These are phyloP conservation scores for Rhododendron ferrugineum DNA, from an alignment of 148 eudicot genomes.

Conservation along the genomic window DNA sequence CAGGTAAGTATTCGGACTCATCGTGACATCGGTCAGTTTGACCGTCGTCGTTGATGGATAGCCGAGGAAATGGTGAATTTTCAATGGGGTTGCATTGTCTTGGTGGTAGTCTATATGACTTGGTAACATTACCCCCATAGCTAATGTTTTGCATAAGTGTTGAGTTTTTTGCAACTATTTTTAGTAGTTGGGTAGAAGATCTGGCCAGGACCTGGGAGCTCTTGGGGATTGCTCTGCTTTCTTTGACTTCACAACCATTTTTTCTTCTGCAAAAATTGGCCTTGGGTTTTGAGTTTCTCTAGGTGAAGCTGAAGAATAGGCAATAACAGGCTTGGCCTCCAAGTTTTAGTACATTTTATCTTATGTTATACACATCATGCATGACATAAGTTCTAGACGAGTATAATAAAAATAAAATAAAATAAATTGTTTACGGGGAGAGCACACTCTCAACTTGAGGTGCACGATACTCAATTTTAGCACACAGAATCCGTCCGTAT, in stretches of 20 bases:
- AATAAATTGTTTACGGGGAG: too few species aligned
- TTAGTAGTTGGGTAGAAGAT: conserved; percentile 5
- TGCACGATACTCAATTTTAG: too few species aligned
- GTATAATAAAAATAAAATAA: too few species aligned
- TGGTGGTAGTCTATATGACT: neutral
- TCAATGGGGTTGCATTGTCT: neutral
- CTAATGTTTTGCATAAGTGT: conserved; percentile 8
- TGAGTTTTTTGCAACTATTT: neutral
- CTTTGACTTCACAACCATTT: neutral
- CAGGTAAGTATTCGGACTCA: neutral
- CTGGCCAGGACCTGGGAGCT: conserved; percentile 16
- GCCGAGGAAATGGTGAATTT: neutral
- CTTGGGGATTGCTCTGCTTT: neutral
- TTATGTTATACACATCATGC: neutral
- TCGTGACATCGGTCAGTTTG: neutral
- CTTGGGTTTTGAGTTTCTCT: neutral
- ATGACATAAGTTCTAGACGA: too few species aligned
- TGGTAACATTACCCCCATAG: conserved; percentile 10
- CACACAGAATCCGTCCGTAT: too few species aligned
- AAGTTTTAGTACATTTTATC: neutral
- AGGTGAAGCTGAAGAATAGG: neutral
- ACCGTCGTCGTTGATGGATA: neutral
- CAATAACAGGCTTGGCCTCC: conserved; percentile 2
- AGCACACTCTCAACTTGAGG: too few species aligned
- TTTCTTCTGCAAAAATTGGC: neutral